A percentile compares a stretch with the other conserved stretches of the same genome.
Conservation (phyloP, 73 alveolate species). For the Tetrahymena elliotti region DNA sequence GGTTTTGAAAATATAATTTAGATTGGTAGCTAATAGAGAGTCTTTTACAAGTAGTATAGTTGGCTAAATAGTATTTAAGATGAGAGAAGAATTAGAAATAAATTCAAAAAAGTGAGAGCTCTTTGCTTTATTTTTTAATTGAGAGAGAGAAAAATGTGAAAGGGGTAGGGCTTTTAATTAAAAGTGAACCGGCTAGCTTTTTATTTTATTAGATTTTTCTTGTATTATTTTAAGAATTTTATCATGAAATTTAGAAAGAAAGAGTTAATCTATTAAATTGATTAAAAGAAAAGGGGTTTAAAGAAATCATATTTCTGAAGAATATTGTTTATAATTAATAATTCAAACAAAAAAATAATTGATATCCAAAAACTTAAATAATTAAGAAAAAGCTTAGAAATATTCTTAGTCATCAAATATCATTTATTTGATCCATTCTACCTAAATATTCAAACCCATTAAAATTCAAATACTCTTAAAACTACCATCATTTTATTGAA, state of each 20-base stretch:
- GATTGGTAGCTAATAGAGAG: neutral
- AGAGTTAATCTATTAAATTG: neutral
- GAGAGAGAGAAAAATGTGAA: neutral
- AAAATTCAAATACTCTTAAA: neutral
- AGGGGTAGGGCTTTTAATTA: neutral
- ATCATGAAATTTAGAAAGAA: neutral
- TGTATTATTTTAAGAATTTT: neutral
- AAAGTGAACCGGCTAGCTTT: neutral
- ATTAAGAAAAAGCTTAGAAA: neutral
- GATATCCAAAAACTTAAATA: neutral
- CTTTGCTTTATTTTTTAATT: neutral
- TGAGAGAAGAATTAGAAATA: neutral
- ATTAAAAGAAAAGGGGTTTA: neutral
- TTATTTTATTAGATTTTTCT: neutral
- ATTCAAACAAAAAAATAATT: neutral
- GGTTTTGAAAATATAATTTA: neutral
- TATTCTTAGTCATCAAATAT: neutral
- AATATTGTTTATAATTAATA: neutral
- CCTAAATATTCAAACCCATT: neutral
- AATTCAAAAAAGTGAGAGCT: neutral
- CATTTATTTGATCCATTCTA: neutral
- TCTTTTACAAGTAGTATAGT: neutral
- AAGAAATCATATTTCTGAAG: neutral
- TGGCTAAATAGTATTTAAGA: neutral
- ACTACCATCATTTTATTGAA: neutral